Evolutionary conservation across 768 basidiomycete genomes (phyloP).

Genomic region (Russula vinacea): DNA sequence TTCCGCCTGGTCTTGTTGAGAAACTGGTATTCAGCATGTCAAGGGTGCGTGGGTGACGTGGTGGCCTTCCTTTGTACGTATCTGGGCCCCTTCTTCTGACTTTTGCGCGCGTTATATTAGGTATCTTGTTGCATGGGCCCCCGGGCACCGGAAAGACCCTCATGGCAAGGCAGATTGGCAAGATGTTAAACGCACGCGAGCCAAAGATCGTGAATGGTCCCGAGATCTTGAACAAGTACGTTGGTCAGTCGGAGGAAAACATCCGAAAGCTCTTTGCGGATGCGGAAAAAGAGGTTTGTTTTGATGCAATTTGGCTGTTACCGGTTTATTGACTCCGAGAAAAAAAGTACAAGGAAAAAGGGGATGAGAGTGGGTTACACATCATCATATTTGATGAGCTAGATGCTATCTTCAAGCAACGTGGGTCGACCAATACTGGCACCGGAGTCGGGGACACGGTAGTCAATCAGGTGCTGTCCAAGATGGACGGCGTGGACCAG

Average conservation of each 20-base stretch:
- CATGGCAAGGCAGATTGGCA: slow-evolving; percentile 97
- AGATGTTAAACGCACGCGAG: slow-evolving; percentile 97
- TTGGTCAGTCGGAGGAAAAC: slow-evolving; percentile 97
- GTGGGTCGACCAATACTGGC: slow-evolving; percentile 85
- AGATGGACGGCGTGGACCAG: slow-evolving; percentile 99
- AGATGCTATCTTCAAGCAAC: slow-evolving; percentile 98
- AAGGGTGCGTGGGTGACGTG: slow-evolving; percentile 62
- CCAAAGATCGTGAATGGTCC: slow-evolving; percentile 99
- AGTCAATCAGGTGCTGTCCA: slow-evolving; percentile 96
- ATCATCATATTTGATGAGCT: slow-evolving; percentile 99
- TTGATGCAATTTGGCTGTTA: neutral
- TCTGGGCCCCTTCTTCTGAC: neutral
- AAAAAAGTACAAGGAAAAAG: slow-evolving; percentile 89
- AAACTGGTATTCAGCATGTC: slow-evolving; percentile 96
- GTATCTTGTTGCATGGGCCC: slow-evolving; percentile 92
- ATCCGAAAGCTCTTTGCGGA: slow-evolving; percentile 97
- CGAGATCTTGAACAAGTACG: slow-evolving; percentile 95
- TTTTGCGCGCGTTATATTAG: slow-evolving; percentile 39
- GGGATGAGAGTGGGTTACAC: slow-evolving; percentile 93
- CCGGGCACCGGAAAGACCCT: slow-evolving; percentile 99
- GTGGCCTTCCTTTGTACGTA: neutral
- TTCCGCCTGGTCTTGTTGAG: slow-evolving; percentile 93
- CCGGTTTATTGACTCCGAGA: slow-evolving; percentile 9
- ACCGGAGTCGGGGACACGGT: slow-evolving; percentile 99
- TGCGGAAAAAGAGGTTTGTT: slow-evolving; percentile 88